These are phyloP conservation scores for Pythium phragmitis DNA, from an alignment of 352 stramenopile species.

Conservation along the genomic window DNA sequence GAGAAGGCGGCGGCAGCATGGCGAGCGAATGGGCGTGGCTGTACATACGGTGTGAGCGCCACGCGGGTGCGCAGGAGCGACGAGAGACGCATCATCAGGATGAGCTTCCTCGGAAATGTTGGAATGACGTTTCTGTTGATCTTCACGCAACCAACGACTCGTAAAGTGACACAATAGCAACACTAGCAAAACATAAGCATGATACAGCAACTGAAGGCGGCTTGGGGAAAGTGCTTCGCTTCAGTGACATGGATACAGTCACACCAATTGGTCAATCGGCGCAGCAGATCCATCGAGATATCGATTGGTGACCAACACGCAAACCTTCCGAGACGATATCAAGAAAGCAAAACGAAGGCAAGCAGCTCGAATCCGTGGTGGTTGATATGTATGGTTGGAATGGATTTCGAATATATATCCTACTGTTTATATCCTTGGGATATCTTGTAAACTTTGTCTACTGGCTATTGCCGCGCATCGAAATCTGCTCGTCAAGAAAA, in stretches of 20 bases:
- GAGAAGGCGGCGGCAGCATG: constrained; percentile 13
- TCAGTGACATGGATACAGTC: background rate
- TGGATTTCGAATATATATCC: too few species aligned
- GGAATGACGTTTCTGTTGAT: constrained; percentile 11
- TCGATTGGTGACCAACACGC: too few species aligned
- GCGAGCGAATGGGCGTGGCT: background rate
- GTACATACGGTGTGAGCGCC: constrained; percentile 1
- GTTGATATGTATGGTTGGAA: too few species aligned
- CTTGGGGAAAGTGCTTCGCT: background rate
- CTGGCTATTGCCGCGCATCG: too few species aligned
- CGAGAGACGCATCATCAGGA: constrained; percentile 20
- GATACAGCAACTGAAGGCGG: background rate
- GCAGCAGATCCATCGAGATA: background rate
- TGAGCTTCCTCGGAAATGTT: background rate
- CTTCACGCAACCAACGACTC: constrained; percentile 27
- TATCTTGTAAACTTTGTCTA: too few species aligned
- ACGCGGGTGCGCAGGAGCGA: constrained; percentile 12
- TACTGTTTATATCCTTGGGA: too few species aligned
- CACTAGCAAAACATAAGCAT: constrained; percentile 3
- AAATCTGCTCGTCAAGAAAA: background rate
- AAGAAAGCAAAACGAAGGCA: too few species aligned
- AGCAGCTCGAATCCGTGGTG: too few species aligned
- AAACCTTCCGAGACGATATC: too few species aligned
- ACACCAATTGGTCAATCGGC: background rate
- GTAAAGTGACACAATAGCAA: background rate